Base-by-base conservation (phyloP, 306 rosid genomes). In the Mimosa bimucronata region DNA sequence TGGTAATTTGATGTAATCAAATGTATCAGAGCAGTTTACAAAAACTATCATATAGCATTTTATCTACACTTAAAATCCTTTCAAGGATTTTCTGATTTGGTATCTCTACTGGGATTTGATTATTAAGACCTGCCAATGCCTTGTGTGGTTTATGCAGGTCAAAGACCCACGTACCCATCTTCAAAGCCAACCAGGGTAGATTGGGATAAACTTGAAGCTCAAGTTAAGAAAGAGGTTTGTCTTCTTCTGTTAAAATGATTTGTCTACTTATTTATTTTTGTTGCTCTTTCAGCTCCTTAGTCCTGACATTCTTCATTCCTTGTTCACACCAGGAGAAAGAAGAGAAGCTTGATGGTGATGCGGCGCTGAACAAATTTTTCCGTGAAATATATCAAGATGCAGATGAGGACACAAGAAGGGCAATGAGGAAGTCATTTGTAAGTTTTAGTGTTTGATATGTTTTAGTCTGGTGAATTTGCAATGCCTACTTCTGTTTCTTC, bases 341-440 rank as follows among this genome's bases (percentile, higher is more conserved):
- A 1, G 99, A 93, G 77, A 95, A 93, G 77, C 97, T 95, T 66
- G 98, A 95, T 46, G 99, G 99, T 0, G 98, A 95, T 86, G 98
- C 98, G 1, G 99, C 98, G 5, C 46, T 95, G 85, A 93, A 95
- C 90, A 95, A 91, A 72, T 95, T 93, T 70, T 95, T 95, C 92
- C 86, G 90, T 68, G 97, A 90, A 9, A 95, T 95, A 69, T 95
- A 91, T 65, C 86, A 88, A 71, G 99, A 93, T 84, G 97, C 98
- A 2, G 99, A 95, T 29, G 99, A 95, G 77, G 99, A 95, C 83
- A 93, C 94, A 18, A 88, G 88, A 93, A 88, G 88, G 78, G 98
- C 99, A 75, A 95, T 95, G 99, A 79, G 85, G 76, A 95, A 93
- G 85, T 95, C 99, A 55, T 95, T 95, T 80, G 99, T 95, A 88